Base-by-base conservation (phyloP, 108 stramenopile species). In the Bacterosira constricta region DNA sequence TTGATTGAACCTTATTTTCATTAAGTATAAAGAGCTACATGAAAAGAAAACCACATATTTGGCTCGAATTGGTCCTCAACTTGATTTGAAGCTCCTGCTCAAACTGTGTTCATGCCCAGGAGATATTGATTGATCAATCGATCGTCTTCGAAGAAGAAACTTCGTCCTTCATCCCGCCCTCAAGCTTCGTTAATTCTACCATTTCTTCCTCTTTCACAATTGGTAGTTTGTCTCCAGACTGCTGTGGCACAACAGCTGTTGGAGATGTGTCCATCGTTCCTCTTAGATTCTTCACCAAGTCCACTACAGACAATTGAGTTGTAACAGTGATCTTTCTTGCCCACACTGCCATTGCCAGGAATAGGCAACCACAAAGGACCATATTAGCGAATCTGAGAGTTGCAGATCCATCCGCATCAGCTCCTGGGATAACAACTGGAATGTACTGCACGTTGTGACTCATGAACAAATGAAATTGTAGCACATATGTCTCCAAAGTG, bases 381-480 rank as follows among this genome's bases (percentile, higher is more conserved):
- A 88, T 88, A 36, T 88, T 88, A 30, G 73, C 46, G 34, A 70
- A 75, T 51, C 85, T 86, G 29, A 85, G 17, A 13, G 58, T 15
- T n/a, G 68, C 30, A 17, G 65, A 47, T 34, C 88, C 88, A 69
- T 82, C 67, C 6, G 88, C 50, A 60, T 64, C 83, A 53, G 77
- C 63, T 45, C 88, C 88, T 12, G 88, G 88, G 59, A 88, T 73
- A 31, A 88, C 77, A 57, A 84, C 70, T 1, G 88, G 88, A 73
- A 88, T 88, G 53, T 86, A 79, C 52, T 88, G 85, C n/a, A 88
- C 88, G 46, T 86, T 73, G 31, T 78, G 77, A 51, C 80, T 80
- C 86, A 97, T 90, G 87, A 95, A 97, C 30, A 97, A 51, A 74
- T 97, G 96, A 79, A 96, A 95, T 79, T 97, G 96, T 55, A 96